Base-by-base conservation (phyloP, 225 moss, liverwort and hornwort genomes). In the Sphagnum tenellum region DNA sequence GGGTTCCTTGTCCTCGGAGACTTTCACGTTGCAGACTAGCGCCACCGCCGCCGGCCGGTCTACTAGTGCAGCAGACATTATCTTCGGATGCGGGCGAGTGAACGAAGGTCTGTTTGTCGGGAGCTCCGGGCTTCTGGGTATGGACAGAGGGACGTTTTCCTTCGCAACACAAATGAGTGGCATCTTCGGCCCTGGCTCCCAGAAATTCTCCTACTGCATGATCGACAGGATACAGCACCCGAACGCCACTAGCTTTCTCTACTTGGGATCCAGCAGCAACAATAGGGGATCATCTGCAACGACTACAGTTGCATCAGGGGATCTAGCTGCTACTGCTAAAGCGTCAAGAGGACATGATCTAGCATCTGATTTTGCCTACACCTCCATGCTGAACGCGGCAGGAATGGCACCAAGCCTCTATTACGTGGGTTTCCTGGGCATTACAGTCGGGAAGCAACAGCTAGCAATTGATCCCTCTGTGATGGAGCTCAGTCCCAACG, bases 1-100 rank as follows among this genome's bases (percentile, higher is more conserved):
- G 8, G 67, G 67, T 5, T 58, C 67, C 3, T 59, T 67, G 44
- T 67, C 67, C 8, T 48, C 67, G 8, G 67, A 67, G 5, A 57
- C 57, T 10, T 56, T 66, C 8, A 66, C 66, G 47, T 56, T 66
- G 46, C 45, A 44, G 11, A 47, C 66, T 6, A 29, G 29, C 29
- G 29, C 29, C 29, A 29, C 29, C 29, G 8, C 44, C 8, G 12
- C 55, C 47, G 54, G 45, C 5, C 9, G n/a, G 12, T 5, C 5
- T 66, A 45, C 56, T 12, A 12, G 47, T 11, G 56, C 47, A 3
- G 55, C 66, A 9, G 47, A 47, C 12, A 56, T 66, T 55, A 46
- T 66, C 56, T 66, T 66, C n/a, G 57, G 66, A 0, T 66, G 66
- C 13, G 66, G 66, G 45, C 66, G 66, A 12, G 3, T 12, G 56